Evolutionary conservation across 495 filamentous ascomycete species (phyloP).

Genomic region (Hypoxylon fuscum): DNA sequence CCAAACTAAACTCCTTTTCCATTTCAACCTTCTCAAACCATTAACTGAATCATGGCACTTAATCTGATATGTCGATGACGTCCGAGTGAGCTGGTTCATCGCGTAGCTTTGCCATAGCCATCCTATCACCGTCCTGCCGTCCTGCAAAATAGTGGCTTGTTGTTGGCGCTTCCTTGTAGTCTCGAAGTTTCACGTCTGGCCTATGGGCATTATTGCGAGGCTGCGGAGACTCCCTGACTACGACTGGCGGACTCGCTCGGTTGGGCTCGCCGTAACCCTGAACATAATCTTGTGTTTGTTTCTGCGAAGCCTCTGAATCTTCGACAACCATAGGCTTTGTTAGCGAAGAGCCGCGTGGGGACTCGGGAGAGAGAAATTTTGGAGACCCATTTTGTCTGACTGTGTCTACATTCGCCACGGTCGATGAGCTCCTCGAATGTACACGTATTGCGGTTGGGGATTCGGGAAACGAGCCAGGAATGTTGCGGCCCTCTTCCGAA

Average conservation of each 20-base stretch:
- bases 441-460: conserved; percentile 18
- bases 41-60: not conserved
- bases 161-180: conserved; percentile 9
- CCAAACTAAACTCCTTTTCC: conserved; percentile 4
- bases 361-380: conserved; percentile 22
- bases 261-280: not conserved
- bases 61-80: conserved; percentile 33
- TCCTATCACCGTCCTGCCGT: conserved; percentile 15
- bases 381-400: not conserved
- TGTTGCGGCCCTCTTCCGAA: conserved; percentile 3
- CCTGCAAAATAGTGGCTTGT: conserved; percentile 30
- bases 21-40: not conserved
- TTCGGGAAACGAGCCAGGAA: conserved; percentile 25
- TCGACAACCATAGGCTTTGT: conserved; percentile 21
- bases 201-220: not conserved
- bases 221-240: not conserved
- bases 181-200: not conserved
- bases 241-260: not conserved
- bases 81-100: conserved; percentile 6
- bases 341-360: conserved; percentile 10
- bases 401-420: not conserved
- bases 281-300: not conserved
- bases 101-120: conserved; percentile 30
- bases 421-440: not conserved
- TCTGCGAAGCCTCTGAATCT: conserved; percentile 10